Evolutionary conservation across 1,284 basidiomycete species (phyloP), one percentile per base, ranked within the genome.

Genomic region (Papiliotrema laurentii): DNA sequence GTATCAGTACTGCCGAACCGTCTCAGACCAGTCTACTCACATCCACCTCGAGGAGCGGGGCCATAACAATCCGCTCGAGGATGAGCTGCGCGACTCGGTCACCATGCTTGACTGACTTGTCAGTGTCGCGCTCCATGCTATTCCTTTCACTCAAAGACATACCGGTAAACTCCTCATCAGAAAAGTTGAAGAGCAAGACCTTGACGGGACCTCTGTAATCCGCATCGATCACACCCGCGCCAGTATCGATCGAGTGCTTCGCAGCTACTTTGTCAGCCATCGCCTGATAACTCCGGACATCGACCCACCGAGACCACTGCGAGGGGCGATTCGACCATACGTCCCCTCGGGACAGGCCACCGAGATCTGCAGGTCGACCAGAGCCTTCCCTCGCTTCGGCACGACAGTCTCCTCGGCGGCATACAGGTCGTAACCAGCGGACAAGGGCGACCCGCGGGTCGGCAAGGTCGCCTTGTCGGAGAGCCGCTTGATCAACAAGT

Each of bases 201-300:
- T 87, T 93, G 45, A 99, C 81, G 7, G 85, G 78, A 5, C 96
- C 96, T 38, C 96, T 81, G 74, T 99, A 98, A 72, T 99, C 96
- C 14, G 89, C 87, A 60, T 99, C 96, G 50, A 99, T 84, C 16
- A 99, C 96, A 35, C 96, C 96, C 3, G 96, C 96, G 2, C 96
- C 96, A 0, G 90, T 94, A 71, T 96, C 89, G 59, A 98, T 97
- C 80, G 93, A 94, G 74, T 91, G 92, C 71, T 99, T 98, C 35
- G 87, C 87, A 7, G 96, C 94, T 93, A 34, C 5, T 4, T 10
- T n/a, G 46, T 45, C 49, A 49, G 47, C 22, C n/a, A 30, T 3
- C n/a, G 25, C 16, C 1, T 27, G 28, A 25, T 30, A 33, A 27
- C n/a, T 13, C 24, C 7, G 27, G 35, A 19, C 11, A 28, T n/a